Evolutionary conservation across 495 filamentous ascomycete genomes (phyloP).

Genomic region (Sporormia fimetaria): DNA sequence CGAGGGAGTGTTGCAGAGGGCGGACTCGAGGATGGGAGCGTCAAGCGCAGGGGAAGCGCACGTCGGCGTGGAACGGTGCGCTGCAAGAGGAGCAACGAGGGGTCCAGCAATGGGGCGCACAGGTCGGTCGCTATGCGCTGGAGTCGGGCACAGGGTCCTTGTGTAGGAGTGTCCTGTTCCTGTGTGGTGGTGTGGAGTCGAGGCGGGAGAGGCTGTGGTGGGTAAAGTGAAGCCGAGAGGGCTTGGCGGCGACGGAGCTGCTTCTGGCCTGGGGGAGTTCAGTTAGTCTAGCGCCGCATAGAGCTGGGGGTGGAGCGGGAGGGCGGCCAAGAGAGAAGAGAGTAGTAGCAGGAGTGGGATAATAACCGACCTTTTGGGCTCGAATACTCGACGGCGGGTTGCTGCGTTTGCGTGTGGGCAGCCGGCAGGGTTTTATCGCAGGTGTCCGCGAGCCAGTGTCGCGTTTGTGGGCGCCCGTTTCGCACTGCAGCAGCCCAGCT

Average conservation of each 20-base stretch:
- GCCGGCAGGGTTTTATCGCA: no score
- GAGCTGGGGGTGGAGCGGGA: conserved; percentile 2
- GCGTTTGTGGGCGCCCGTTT: no score
- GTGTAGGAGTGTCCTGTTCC: no score
- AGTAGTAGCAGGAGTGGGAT: background rate
- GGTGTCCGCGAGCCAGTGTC: no score
- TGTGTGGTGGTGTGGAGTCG: conserved; percentile 1
- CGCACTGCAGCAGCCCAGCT: no score
- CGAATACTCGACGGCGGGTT: background rate
- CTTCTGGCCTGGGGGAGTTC: background rate
- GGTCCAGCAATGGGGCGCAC: background rate
- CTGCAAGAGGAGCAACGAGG: conserved; percentile 6
- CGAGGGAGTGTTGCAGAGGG: conserved; percentile 7
- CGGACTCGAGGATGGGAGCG: conserved; percentile 16
- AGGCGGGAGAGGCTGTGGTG: conserved; percentile 12
- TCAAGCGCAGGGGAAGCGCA: no score
- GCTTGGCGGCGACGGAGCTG: conserved; percentile 5
- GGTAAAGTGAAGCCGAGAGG: conserved; percentile 8
- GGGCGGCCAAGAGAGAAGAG: background rate
- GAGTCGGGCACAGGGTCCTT: no score
- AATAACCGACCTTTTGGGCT: background rate
- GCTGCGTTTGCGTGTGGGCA: no score
- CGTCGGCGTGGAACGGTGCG: no score
- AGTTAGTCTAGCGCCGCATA: background rate
- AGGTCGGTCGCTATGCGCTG: no score